phyloP scores from a whole-genome alignment of 2,329 filamentous ascomycete genomes.

The Aspergillus unguis region DNA sequence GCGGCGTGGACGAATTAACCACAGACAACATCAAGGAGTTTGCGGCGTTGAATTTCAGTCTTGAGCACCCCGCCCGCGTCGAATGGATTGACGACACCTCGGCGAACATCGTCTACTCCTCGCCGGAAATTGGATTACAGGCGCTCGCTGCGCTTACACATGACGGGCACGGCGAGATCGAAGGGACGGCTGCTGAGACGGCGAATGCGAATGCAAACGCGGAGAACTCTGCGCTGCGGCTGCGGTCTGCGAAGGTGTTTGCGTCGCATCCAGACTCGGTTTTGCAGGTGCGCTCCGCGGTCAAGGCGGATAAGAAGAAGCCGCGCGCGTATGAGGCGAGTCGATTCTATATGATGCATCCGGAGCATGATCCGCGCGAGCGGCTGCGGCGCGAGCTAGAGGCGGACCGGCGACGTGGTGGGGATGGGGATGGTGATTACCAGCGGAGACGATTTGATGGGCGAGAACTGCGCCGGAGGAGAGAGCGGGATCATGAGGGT shows the following conservation, averaged over 20 bases:
- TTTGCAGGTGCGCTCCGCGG: conserved; percentile 70
- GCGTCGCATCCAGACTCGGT: conserved; percentile 65
- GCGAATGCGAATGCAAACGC: conserved; percentile 18
- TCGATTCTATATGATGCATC: conserved; percentile 88
- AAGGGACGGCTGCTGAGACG: conserved; percentile 21
- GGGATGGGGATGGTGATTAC: conserved; percentile 43
- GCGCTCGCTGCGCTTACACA: conserved; percentile 53
- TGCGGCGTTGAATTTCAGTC: conserved; percentile 63
- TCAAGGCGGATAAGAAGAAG: conserved; percentile 74
- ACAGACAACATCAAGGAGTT: conserved; percentile 77
- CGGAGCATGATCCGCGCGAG: conserved; percentile 80
- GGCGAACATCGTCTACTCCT: conserved; percentile 77
- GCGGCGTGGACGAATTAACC: conserved; percentile 76
- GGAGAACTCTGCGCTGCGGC: conserved; percentile 58
- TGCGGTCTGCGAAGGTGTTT: conserved; percentile 66
- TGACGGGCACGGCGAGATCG: conserved; percentile 27
- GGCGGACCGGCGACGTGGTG: conserved; percentile 41
- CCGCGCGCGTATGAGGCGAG: conserved; percentile 75
- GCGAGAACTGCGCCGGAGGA: conserved; percentile 48
- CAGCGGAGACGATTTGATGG: conserved; percentile 59
- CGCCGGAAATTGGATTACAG: conserved; percentile 50
- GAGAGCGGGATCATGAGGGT: conserved; percentile 50
- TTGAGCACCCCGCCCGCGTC: conserved; percentile 57
- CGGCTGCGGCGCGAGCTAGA: conserved; percentile 55
- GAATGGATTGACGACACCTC: conserved; percentile 97